Conservation (phyloP, 169 alveolate species). For the Cryptosporidium xiaoi region DNA sequence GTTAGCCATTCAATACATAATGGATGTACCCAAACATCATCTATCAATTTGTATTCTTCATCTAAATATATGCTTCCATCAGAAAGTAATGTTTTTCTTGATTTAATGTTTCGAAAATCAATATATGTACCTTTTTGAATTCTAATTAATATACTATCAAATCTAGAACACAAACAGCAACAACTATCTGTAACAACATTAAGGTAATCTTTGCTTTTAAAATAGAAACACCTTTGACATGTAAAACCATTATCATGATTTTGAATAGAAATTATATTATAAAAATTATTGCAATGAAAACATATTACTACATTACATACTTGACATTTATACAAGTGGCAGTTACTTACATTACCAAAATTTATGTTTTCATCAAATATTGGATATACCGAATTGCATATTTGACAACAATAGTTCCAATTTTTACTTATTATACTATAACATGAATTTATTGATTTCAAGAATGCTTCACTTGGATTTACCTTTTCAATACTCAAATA, state of each 20-base stretch:
- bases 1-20: conserved; percentile 53
- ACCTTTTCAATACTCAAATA: conserved; percentile 20
- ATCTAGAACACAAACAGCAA: conserved; percentile 64
- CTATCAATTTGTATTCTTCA: conserved; percentile 12
- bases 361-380: neutral
- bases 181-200: conserved; percentile 24
- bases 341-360: neutral
- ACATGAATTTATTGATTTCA: conserved; percentile 49
- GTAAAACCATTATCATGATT: neutral
- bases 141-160: conserved; percentile 40
- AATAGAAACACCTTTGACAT: conserved; percentile 31
- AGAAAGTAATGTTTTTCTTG: conserved; percentile 23
- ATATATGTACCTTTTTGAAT: conserved; percentile 16
- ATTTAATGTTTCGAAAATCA: conserved; percentile 19
- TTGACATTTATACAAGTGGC: conserved; percentile 3
- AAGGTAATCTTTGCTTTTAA: neutral
- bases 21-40: conserved; percentile 63
- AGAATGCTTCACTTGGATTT: conserved; percentile 31
- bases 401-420: conserved; percentile 63
- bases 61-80: conserved; percentile 52
- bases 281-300: conserved; percentile 7
- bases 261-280: neutral
- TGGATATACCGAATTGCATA: conserved; percentile 8
- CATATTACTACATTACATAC: conserved; percentile 43
- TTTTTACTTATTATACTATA: conserved; percentile 25